phyloP scores from a whole-genome alignment of 768 basidiomycete genomes.

The Rhizopogon vulgaris region DNA sequence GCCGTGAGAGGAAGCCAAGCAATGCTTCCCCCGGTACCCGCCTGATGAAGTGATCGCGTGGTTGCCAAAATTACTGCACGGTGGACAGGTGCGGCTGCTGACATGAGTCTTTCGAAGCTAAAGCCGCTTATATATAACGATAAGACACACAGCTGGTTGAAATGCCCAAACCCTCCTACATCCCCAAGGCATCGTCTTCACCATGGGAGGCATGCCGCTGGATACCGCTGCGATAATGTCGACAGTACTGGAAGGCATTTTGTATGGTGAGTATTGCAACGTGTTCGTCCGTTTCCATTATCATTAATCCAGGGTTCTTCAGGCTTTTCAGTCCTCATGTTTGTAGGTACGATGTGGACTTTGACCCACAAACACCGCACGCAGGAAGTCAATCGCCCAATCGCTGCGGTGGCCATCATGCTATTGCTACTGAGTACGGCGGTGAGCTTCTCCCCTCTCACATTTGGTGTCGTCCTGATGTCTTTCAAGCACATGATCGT shows the following conservation, averaged over 20 bases:
- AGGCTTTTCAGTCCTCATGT: constrained; percentile 23
- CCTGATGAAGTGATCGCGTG: neutral
- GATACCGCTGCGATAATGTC: constrained; percentile 18
- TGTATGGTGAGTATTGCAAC: constrained; percentile 13
- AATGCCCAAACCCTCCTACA: neutral
- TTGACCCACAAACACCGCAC: constrained; percentile 6
- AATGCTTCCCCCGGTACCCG: too few relatives aligned
- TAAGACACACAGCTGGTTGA: neutral
- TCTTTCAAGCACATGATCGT: constrained; percentile 8
- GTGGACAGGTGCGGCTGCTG: neutral
- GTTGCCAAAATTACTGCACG: neutral
- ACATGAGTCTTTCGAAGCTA: neutral
- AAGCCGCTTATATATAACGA: too few relatives aligned
- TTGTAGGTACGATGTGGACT: constrained; percentile 15
- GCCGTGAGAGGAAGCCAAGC: too few relatives aligned
- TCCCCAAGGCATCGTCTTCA: neutral
- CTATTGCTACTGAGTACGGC: constrained; percentile 17
- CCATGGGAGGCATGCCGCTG: constrained; percentile 3
- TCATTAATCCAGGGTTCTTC: neutral
- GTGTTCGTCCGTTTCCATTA: neutral
- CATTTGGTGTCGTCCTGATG: neutral
- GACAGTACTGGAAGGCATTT: constrained; percentile 14
- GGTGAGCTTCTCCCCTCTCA: constrained; percentile 4
- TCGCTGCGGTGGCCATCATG: constrained; percentile 11
- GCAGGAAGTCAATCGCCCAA: constrained; percentile 7